Conservation (phyloP, 2,329 filamentous ascomycete species). For the Sporothrix luriei region DNA sequence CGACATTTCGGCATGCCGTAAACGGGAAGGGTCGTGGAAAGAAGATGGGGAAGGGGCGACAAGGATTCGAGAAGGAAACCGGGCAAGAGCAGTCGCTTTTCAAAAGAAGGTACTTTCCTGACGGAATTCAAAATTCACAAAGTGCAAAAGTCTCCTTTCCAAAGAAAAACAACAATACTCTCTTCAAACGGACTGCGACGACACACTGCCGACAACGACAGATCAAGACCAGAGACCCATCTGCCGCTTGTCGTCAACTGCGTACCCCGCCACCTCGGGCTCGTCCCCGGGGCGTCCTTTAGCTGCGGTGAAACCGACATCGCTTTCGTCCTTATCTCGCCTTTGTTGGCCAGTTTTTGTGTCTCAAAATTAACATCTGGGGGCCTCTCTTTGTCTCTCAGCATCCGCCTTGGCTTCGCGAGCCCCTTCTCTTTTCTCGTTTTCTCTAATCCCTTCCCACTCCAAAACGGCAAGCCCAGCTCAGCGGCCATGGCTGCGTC, state of each 20-base stretch:
- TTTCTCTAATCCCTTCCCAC: not conserved
- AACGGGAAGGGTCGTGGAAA: slow-evolving; percentile 4
- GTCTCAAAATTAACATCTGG: not conserved
- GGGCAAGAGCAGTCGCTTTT: not conserved
- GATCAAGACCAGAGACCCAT: not conserved
- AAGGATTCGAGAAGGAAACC: not conserved
- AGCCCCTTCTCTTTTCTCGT: not conserved
- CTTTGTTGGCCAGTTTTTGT: not conserved
- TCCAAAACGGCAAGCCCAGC: not conserved
- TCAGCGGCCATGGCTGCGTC: slow-evolving; percentile 29
- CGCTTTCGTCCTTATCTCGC: not conserved
- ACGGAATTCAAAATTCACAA: too few species aligned
- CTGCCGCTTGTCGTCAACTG: not conserved
- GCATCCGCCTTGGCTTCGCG: too few species aligned
- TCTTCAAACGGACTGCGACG: not conserved
- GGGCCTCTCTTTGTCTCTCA: not conserved
- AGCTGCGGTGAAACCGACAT: not conserved
- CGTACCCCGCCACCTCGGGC: not conserved
- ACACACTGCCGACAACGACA: slow-evolving; percentile 19
- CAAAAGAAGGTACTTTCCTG: not conserved
- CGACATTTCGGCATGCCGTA: not conserved
- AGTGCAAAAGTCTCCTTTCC: not conserved
- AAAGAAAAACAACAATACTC: not conserved
- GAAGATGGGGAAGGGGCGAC: not conserved
- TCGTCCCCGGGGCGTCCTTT: not conserved